These are phyloP conservation scores for Avena eriantha DNA, from an alignment of 176 grass and related monocot genomes.

Conservation along the genomic window DNA sequence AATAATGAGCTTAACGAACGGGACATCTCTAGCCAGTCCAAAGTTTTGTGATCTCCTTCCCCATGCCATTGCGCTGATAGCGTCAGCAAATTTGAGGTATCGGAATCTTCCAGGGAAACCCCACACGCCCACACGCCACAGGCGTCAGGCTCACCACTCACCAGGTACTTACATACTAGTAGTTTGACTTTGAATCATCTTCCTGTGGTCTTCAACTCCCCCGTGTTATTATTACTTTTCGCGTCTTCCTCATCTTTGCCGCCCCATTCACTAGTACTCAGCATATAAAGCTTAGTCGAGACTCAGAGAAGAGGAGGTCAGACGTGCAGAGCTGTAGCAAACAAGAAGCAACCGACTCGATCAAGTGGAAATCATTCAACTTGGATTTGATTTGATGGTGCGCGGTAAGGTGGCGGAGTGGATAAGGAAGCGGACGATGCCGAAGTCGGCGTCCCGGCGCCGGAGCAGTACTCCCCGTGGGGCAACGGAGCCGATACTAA, in stretches of 20 bases:
- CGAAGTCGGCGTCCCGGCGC: neutral
- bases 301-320: neutral
- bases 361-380: neutral
- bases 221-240: neutral
- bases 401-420: conserved; percentile 46
- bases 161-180: neutral
- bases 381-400: conserved; percentile 23
- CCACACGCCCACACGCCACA: neutral
- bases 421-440: conserved; percentile 44
- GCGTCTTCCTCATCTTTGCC: conserved; percentile 11
- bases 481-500: conserved; percentile 15
- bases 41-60: neutral
- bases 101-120: conserved; percentile 29
- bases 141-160: no score
- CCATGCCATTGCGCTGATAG: neutral
- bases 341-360: neutral
- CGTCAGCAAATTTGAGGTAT: neutral
- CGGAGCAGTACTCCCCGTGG: neutral
- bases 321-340: neutral
- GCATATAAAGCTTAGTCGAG: conserved; percentile 37
- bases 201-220: neutral
- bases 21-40: neutral
- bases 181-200: conserved; percentile 44
- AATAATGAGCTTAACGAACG: neutral
- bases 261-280: neutral